Percentiles rank a stretch among this genome's conserved stretches.
phyloP scores from a whole-genome alignment of 495 filamentous ascomycete species.

The Neurospora sp. region DNA sequence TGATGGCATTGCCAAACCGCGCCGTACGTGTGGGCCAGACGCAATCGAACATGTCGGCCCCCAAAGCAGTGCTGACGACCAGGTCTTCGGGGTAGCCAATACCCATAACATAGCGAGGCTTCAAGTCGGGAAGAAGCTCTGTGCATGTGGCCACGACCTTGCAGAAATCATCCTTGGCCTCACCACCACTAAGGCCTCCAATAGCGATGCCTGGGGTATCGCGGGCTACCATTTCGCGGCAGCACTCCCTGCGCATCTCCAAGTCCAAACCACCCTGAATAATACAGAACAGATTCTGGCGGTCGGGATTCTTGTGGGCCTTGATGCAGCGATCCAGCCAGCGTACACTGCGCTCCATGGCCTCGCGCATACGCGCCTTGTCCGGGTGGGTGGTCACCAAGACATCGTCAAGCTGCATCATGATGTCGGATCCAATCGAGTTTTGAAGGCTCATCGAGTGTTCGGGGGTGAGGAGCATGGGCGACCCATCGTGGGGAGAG shows the following conservation, averaged over 20 bases:
- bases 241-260: conserved; percentile 78
- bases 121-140: conserved; percentile 69
- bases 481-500: conserved; percentile 84
- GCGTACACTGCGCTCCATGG: conserved; percentile 93
- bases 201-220: conserved; percentile 96
- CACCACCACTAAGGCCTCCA: conserved; percentile 82
- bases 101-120: conserved; percentile 97
- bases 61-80: conserved; percentile 80
- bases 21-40: conserved; percentile 97
- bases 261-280: conserved; percentile 93
- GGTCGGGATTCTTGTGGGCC: conserved; percentile 70
- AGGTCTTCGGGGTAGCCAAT: conserved; percentile 96
- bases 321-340: conserved; percentile 96
- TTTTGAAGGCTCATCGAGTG: conserved; percentile 96
- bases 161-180: conserved; percentile 50
- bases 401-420: conserved; percentile 99
- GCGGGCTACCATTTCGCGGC: conserved; percentile 77
- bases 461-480: conserved; percentile 97
- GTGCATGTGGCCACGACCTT: conserved; percentile 77
- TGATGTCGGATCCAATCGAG: conserved; percentile 95
- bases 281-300: conserved; percentile 96
- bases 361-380: conserved; percentile 73
- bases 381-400: conserved; percentile 92
- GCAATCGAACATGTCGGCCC: conserved; percentile 99
- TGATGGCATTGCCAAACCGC: conserved; percentile 90